phyloP scores from a whole-genome alignment of 139 green algal species.

The Coelastrella sp. region DNA sequence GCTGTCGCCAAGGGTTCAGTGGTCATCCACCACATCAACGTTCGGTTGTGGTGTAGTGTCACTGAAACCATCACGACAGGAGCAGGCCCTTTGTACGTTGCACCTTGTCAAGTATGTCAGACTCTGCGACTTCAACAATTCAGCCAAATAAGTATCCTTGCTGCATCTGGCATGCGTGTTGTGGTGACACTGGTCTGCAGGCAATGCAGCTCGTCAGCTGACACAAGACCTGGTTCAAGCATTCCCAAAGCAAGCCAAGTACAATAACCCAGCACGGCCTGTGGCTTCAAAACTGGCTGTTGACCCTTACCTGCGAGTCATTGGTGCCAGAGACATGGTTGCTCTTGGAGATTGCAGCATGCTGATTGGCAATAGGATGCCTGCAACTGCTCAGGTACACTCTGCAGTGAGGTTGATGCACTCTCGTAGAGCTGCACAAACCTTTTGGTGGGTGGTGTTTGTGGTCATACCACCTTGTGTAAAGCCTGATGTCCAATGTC shows the following conservation, averaged over 20 bases:
- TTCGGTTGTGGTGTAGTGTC: too few relatives aligned
- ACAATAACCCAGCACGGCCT: constrained; percentile 21
- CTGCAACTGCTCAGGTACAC: constrained; percentile 72
- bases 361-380: constrained; percentile 60
- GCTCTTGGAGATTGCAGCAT: constrained; percentile 70
- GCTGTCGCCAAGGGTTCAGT: too few relatives aligned
- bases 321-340: constrained; percentile 70
- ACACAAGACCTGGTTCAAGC: constrained; percentile 37
- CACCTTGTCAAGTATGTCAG: too few relatives aligned
- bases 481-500: too few relatives aligned
- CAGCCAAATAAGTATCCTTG: too few relatives aligned
- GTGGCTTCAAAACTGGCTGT: constrained; percentile 69
- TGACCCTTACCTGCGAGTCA: constrained; percentile 75
- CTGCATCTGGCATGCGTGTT: background rate
- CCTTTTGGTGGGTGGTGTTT: too few relatives aligned
- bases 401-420: background rate
- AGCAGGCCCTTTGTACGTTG: too few relatives aligned
- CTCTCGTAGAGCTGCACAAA: too few relatives aligned
- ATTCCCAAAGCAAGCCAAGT: constrained; percentile 24
- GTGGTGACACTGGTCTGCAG: constrained; percentile 45
- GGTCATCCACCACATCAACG: too few relatives aligned
- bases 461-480: background rate
- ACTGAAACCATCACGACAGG: too few relatives aligned
- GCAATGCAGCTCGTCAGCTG: constrained; percentile 57
- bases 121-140: too few relatives aligned